Percentiles rank a stretch among this genome's conserved stretches.
Evolutionary conservation across 2,329 filamentous ascomycete genomes (phyloP).

Genomic region (Orbilia oligospora): DNA sequence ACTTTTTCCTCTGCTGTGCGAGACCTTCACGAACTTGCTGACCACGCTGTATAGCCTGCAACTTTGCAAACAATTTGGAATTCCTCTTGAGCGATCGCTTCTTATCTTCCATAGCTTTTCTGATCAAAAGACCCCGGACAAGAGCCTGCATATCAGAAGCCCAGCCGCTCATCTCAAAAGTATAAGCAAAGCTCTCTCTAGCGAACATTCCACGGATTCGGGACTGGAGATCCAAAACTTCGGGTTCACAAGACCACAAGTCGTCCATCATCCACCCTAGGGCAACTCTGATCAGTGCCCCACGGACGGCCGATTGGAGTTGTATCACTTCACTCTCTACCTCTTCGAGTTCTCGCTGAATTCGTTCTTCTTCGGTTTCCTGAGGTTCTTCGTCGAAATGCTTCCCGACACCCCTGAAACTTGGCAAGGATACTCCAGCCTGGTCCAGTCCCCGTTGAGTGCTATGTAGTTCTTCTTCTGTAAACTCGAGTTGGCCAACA

Average conservation of each 20-base stretch:
- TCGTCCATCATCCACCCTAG: constrained; percentile 87
- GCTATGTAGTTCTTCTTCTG: constrained; percentile 95
- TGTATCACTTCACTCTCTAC: constrained; percentile 81
- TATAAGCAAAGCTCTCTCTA: constrained; percentile 62
- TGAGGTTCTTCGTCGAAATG: constrained; percentile 85
- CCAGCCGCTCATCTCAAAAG: constrained; percentile 64
- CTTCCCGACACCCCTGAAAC: constrained; percentile 96
- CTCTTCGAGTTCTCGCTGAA: constrained; percentile 84
- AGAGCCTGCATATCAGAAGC: constrained; percentile 61
- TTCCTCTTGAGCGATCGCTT: constrained; percentile 67
- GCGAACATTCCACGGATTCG: constrained; percentile 78
- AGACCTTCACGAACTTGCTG: constrained; percentile 68
- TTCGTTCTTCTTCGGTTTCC: constrained; percentile 91
- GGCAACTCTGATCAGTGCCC: constrained; percentile 81
- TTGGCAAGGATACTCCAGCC: constrained; percentile 94
- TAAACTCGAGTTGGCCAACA: constrained; percentile 95
- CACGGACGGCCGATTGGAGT: constrained; percentile 87
- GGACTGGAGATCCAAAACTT: constrained; percentile 85
- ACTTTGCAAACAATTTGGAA: constrained; percentile 68
- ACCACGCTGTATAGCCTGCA: constrained; percentile 72
- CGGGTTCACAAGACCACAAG: constrained; percentile 87
- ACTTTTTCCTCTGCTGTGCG: constrained; percentile 67
- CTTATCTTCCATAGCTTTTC: constrained; percentile 68
- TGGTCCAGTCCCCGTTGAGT: constrained; percentile 98
- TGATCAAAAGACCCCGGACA: constrained; percentile 65